phyloP scores from a whole-genome alignment of 768 basidiomycete species.

The Vararia minispora region DNA sequence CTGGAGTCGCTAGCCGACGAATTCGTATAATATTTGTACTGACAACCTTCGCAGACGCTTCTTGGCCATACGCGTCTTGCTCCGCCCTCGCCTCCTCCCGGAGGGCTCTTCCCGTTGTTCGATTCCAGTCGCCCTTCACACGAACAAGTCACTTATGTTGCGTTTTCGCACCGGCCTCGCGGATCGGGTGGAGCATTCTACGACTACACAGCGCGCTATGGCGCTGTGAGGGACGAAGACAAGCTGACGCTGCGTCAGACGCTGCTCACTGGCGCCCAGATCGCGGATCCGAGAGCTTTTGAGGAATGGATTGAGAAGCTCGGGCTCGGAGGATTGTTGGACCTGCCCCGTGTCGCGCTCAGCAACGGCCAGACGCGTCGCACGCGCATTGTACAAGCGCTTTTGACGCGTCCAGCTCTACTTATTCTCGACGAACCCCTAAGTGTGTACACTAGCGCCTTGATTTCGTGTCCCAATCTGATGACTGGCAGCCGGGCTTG shows the following conservation, averaged over 20 bases:
- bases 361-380: slow-evolving; percentile 89
- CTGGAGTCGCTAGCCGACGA: too few relatives aligned
- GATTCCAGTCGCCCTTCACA: slow-evolving; percentile 21
- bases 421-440: slow-evolving; percentile 88
- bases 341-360: slow-evolving; percentile 74
- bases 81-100: slow-evolving; percentile 46
- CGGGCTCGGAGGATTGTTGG: slow-evolving; percentile 51
- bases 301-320: slow-evolving; percentile 44
- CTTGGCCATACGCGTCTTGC: slow-evolving; percentile 61
- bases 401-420: slow-evolving; percentile 60
- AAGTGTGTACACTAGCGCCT: slow-evolving; percentile 35
- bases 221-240: slow-evolving; percentile 79
- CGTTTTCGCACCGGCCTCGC: slow-evolving; percentile 52
- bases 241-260: slow-evolving; percentile 62
- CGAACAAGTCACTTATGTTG: slow-evolving; percentile 43
- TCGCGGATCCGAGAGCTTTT: slow-evolving; percentile 25
- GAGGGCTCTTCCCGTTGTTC: slow-evolving; percentile 74
- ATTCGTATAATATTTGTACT: background rate
- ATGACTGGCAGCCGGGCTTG: slow-evolving; percentile 58
- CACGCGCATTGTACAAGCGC: slow-evolving; percentile 70
- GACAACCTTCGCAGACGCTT: slow-evolving; percentile 34
- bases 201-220: slow-evolving; percentile 90
- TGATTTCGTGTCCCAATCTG: background rate
- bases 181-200: slow-evolving; percentile 65
- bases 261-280: slow-evolving; percentile 29